These are phyloP conservation scores for Plasmodium blacklocki DNA, from an alignment of 169 alveolate genomes.

Conservation along the genomic window DNA sequence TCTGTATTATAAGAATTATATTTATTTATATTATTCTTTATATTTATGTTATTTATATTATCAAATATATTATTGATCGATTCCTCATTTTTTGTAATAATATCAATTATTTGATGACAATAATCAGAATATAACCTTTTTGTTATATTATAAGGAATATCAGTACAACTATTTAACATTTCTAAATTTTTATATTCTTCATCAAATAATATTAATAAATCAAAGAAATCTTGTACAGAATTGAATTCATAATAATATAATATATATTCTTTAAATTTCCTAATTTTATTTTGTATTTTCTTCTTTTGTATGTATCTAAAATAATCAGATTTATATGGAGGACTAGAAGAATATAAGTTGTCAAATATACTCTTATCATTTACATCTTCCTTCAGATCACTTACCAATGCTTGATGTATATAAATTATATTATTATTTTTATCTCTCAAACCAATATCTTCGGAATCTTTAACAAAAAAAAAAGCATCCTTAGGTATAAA, in stretches of 20 bases:
- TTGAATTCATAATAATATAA: conserved; percentile 48
- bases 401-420: conserved; percentile 64
- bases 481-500: conserved; percentile 77
- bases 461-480: conserved; percentile 54
- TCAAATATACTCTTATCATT: conserved; percentile 43
- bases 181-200: conserved; percentile 25
- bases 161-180: not conserved
- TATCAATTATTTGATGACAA: no score
- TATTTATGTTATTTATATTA: no score
- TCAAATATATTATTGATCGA: no score
- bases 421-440: conserved; percentile 10
- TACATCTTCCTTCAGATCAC: conserved; percentile 64
- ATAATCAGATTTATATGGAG: conserved; percentile 47
- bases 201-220: conserved; percentile 27
- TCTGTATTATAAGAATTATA: no score
- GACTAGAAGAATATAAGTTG: conserved; percentile 9
- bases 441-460: conserved; percentile 41
- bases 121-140: not conserved
- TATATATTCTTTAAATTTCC: conserved; percentile 71
- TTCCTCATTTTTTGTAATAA: no score
- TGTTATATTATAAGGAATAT: not conserved
- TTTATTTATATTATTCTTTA: no score
- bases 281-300: conserved; percentile 63
- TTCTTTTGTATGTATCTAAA: conserved; percentile 60
- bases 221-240: conserved; percentile 64